Evolutionary conservation across 2,329 filamentous ascomycete species (phyloP).

Genomic region (Epichloe festucae): DNA sequence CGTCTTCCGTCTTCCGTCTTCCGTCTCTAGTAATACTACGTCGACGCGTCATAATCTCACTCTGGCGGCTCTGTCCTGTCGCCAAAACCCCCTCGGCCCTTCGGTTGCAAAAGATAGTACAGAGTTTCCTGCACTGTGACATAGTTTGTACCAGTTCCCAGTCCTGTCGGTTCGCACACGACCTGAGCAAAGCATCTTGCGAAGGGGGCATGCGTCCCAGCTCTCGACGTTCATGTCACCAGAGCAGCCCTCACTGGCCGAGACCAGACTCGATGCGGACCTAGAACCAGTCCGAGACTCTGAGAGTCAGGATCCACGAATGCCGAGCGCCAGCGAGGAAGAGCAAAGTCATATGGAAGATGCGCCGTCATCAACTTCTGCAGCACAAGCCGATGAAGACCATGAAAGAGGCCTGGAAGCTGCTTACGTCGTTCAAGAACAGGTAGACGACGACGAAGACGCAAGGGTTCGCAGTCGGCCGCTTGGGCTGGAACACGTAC

Average conservation of each 20-base stretch:
- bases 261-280: conserved; percentile 5
- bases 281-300: background rate
- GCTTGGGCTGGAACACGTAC: conserved; percentile 8
- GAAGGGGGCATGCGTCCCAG: background rate
- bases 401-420: background rate
- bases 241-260: conserved; percentile 3
- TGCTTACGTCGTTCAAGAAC: background rate
- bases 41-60: background rate
- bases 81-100: background rate
- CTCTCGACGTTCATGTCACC: conserved; percentile 7
- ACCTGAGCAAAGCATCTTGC: background rate
- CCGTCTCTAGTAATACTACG: background rate
- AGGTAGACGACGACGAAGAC: background rate
- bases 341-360: background rate
- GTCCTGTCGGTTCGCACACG: background rate
- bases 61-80: background rate
- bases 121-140: background rate
- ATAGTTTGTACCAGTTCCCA: background rate
- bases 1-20: background rate
- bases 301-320: background rate
- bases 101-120: background rate
- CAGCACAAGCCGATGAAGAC: background rate
- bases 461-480: background rate
- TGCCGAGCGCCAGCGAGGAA: background rate
- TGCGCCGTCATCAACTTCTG: background rate